Conservation (phyloP, 2,329 filamentous ascomycete genomes). For the Trichophyton rubrum region DNA sequence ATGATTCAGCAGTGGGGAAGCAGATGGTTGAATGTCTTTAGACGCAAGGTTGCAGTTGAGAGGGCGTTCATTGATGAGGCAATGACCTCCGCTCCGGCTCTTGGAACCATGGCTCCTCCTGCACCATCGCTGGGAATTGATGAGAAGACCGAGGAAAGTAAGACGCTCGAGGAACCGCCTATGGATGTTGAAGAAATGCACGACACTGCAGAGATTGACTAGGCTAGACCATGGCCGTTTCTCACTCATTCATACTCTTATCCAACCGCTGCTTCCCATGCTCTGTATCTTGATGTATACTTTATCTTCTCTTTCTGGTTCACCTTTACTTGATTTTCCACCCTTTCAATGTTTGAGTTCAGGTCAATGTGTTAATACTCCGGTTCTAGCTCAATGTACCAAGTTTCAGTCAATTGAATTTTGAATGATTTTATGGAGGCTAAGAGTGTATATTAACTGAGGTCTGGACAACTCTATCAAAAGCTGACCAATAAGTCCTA, state of each 20-base stretch:
- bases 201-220: slow-evolving; percentile 21
- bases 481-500: not conserved
- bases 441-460: not conserved
- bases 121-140: slow-evolving; percentile 7
- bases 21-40: slow-evolving; percentile 77
- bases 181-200: slow-evolving; percentile 14
- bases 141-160: not conserved
- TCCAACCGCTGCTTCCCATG: not conserved
- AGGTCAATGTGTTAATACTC: not conserved
- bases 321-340: not conserved
- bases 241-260: not conserved
- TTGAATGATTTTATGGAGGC: not conserved
- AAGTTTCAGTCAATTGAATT: not conserved
- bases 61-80: slow-evolving; percentile 55
- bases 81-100: slow-evolving; percentile 36
- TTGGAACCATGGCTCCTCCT: slow-evolving; percentile 27
- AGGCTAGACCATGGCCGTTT: not conserved
- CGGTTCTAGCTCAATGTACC: not conserved
- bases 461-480: not conserved
- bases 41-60: slow-evolving; percentile 70
- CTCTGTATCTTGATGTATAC: not conserved
- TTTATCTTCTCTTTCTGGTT: not conserved
- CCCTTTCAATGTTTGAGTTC: not conserved
- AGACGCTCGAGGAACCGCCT: slow-evolving; percentile 2
- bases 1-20: slow-evolving; percentile 68